Evolutionary conservation across 2,329 filamentous ascomycete species (phyloP), one percentile per base, ranked within the genome.

Genomic region (Cercospora brassicicola): DNA sequence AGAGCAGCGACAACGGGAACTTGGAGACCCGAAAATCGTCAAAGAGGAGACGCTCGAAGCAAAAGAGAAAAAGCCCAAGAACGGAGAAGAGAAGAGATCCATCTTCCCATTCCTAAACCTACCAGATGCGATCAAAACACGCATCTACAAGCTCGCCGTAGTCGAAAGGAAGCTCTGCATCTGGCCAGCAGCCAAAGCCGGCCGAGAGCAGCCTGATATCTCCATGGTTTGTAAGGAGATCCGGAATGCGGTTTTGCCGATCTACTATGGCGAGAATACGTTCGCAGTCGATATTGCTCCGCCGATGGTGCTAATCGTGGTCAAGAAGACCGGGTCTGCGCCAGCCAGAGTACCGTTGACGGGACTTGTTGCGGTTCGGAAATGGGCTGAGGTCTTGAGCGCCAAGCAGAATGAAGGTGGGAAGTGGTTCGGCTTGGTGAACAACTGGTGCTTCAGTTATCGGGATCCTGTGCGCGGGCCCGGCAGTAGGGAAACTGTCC

Each of bases 121-220:
- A 10, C 67, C n/a, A n/a, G n/a, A n/a, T n/a, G n/a, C n/a, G n/a
- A n/a, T n/a, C n/a, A n/a, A n/a, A n/a, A n/a, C n/a, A n/a, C n/a
- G n/a, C n/a, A n/a, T 76, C 26, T 74, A 67, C 64, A 55, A 59
- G 10, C 45, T 67, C 7, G 69, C 59, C 0, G 73, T 76, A 2
- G 69, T 75, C 7, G 69, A 75, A 11, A 61, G 36, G 5, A 67
- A 62, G 13, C 45, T 62, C 59, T 74, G 73, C 62, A 60, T 75
- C 33, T 71, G 68, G 33, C 73, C 73, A 1, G 68, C 67, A 2
- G 61, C 48, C 6, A 26, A 13, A 5, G 66, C 55, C 0, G 73
- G 69, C 8, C 45, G 65, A 1, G 72, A 76, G 33, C 75, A 77
- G 62, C 73, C 75, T 9, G 75, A 75, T 56, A 42, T 76, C 10